A percentile compares a stretch with the other conserved stretches of the same genome.
Evolutionary conservation across 169 alveolate species (phyloP).

Genomic region (Babesia gibsoni): DNA sequence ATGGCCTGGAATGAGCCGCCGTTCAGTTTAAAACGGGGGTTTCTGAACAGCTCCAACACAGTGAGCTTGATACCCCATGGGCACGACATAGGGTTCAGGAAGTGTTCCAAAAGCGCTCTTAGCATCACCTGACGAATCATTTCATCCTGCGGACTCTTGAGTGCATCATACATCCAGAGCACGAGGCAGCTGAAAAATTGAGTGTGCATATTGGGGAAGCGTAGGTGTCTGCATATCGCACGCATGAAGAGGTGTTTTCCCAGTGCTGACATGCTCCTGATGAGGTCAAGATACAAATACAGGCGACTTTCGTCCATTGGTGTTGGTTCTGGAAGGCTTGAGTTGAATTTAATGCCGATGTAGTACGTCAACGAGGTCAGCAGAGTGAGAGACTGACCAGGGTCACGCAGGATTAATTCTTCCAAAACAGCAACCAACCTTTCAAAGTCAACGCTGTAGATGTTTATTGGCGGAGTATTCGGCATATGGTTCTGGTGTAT

Average conservation of each 20-base stretch:
- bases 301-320: slow-evolving; percentile 28
- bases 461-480: background rate
- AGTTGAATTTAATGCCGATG: slow-evolving; percentile 17
- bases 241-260: slow-evolving; percentile 88
- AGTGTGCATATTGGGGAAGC: slow-evolving; percentile 94
- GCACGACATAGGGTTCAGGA: slow-evolving; percentile 89
- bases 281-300: slow-evolving; percentile 72
- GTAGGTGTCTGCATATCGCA: slow-evolving; percentile 91
- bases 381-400: slow-evolving; percentile 26
- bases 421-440: background rate
- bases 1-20: slow-evolving; percentile 65
- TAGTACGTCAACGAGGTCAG: background rate
- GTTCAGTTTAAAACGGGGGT: slow-evolving; percentile 82
- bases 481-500: background rate
- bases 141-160: slow-evolving; percentile 73
- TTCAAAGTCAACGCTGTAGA: background rate
- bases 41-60: slow-evolving; percentile 90
- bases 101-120: slow-evolving; percentile 89
- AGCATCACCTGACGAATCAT: slow-evolving; percentile 89
- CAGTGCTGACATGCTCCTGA: slow-evolving; percentile 76
- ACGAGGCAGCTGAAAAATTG: slow-evolving; percentile 87
- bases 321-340: background rate
- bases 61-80: slow-evolving; percentile 98
- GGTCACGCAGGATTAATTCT: background rate
- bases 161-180: slow-evolving; percentile 83